Conservation (phyloP, 352 stramenopile species). For the Pythium aphanidermatum region DNA sequence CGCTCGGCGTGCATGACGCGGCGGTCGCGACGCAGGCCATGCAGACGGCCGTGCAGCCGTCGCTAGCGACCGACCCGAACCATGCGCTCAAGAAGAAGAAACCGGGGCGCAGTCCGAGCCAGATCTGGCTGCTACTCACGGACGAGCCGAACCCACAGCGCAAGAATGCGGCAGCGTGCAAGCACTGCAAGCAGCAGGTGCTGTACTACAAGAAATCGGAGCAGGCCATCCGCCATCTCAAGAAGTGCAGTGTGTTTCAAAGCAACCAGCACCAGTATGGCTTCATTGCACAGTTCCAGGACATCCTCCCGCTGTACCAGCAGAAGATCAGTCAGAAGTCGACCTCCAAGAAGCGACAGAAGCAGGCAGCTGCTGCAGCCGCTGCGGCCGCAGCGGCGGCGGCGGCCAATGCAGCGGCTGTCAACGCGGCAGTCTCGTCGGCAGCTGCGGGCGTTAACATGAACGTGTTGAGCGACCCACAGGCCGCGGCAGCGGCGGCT, state of each 20-base stretch:
- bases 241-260: conserved; percentile 76
- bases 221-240: conserved; percentile 76
- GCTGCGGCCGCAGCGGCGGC: conserved; percentile 7
- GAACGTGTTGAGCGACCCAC: conserved; percentile 18
- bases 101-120: conserved; percentile 23
- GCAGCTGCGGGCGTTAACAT: conserved; percentile 8
- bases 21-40: too few relatives aligned
- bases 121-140: conserved; percentile 79
- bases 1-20: conserved; percentile 71
- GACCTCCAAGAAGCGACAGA: conserved; percentile 57
- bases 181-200: conserved; percentile 83
- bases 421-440: conserved; percentile 9
- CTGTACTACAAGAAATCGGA: conserved; percentile 87
- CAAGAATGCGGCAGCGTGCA: conserved; percentile 67
- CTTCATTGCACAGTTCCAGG: conserved; percentile 75
- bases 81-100: conserved; percentile 60
- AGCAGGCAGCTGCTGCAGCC: conserved; percentile 14
- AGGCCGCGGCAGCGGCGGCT: conserved; percentile 22
- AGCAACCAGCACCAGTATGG: conserved; percentile 76
- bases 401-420: conserved; percentile 16
- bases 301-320: conserved; percentile 78
- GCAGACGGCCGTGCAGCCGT: neutral
- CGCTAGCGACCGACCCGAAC: neutral
- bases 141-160: conserved; percentile 75
- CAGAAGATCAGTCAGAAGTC: conserved; percentile 73